Evolutionary conservation across 495 filamentous ascomycete genomes (phyloP).

Genomic region (Penicillium cataractarum): DNA sequence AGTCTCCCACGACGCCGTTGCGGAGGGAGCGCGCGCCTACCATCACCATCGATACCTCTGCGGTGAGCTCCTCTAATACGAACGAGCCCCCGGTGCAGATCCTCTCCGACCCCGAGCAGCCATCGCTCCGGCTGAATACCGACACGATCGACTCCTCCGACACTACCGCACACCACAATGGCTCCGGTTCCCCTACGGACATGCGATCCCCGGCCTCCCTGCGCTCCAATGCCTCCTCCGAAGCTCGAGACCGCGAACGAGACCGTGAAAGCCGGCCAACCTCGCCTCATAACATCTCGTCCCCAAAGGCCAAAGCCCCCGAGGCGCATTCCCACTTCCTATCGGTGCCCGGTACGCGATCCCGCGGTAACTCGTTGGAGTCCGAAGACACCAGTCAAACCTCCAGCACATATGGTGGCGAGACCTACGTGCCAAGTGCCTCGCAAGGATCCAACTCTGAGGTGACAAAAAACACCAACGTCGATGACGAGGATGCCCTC

Average conservation of each 20-base stretch:
- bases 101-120: slow-evolving; percentile 43
- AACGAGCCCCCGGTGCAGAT: slow-evolving; percentile 31
- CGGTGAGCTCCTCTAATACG: slow-evolving; percentile 52
- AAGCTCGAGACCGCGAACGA: slow-evolving; percentile 63
- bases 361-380: slow-evolving; percentile 68
- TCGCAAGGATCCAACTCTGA: slow-evolving; percentile 40
- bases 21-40: slow-evolving; percentile 61
- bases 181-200: slow-evolving; percentile 60
- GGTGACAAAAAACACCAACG: slow-evolving; percentile 42
- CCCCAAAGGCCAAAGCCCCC: slow-evolving; percentile 57
- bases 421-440: slow-evolving; percentile 47
- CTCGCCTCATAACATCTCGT: slow-evolving; percentile 87
- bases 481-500: slow-evolving; percentile 63
- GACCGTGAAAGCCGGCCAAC: slow-evolving; percentile 65
- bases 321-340: slow-evolving; percentile 61
- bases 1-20: slow-evolving; percentile 36
- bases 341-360: slow-evolving; percentile 62
- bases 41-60: slow-evolving; percentile 77
- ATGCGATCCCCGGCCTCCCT: slow-evolving; percentile 55
- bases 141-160: slow-evolving; percentile 47
- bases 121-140: slow-evolving; percentile 48
- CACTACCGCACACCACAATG: slow-evolving; percentile 45
- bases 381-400: slow-evolving; percentile 57
- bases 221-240: slow-evolving; percentile 67
- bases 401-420: slow-evolving; percentile 55